These are phyloP conservation scores for Byssochlamys sp. DNA, from an alignment of 2,329 filamentous ascomycete genomes.

Conservation along the genomic window DNA sequence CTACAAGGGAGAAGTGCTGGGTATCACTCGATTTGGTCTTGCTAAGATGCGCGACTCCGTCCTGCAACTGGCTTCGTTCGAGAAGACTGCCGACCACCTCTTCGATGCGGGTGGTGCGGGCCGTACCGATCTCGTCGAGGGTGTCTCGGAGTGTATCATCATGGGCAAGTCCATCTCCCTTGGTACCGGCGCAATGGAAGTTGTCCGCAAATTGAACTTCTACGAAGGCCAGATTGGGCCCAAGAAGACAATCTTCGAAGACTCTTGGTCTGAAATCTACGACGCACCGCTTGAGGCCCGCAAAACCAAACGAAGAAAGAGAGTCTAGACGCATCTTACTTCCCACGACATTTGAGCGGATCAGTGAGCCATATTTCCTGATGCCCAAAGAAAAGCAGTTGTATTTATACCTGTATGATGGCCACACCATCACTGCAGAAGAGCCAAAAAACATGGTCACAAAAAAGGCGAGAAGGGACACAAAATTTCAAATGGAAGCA, in stretches of 20 bases:
- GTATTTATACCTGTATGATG: background rate
- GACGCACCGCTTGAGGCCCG: slow-evolving; percentile 11
- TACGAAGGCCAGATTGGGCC: slow-evolving; percentile 48
- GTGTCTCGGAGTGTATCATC: slow-evolving; percentile 93
- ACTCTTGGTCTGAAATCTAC: slow-evolving; percentile 36
- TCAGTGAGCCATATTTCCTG: background rate
- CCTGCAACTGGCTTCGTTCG: slow-evolving; percentile 86
- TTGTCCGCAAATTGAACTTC: slow-evolving; percentile 68
- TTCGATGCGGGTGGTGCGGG: slow-evolving; percentile 89
- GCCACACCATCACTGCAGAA: background rate
- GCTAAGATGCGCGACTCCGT: slow-evolving; percentile 95
- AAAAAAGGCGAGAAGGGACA: too few relatives aligned
- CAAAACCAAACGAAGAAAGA: slow-evolving; percentile 1
- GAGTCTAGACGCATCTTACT: background rate
- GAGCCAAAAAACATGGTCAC: too few relatives aligned
- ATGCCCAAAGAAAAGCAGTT: background rate
- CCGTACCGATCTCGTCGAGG: slow-evolving; percentile 85
- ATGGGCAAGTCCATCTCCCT: slow-evolving; percentile 91
- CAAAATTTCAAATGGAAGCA: background rate
- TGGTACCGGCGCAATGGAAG: slow-evolving; percentile 84
- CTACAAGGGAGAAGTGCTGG: slow-evolving; percentile 91
- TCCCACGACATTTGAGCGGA: background rate
- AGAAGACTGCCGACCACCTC: slow-evolving; percentile 94
- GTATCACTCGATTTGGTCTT: slow-evolving; percentile 90
- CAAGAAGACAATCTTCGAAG: slow-evolving; percentile 59